Base-by-base conservation (phyloP, 768 basidiomycete species). In the Auriscalpium orientale region DNA sequence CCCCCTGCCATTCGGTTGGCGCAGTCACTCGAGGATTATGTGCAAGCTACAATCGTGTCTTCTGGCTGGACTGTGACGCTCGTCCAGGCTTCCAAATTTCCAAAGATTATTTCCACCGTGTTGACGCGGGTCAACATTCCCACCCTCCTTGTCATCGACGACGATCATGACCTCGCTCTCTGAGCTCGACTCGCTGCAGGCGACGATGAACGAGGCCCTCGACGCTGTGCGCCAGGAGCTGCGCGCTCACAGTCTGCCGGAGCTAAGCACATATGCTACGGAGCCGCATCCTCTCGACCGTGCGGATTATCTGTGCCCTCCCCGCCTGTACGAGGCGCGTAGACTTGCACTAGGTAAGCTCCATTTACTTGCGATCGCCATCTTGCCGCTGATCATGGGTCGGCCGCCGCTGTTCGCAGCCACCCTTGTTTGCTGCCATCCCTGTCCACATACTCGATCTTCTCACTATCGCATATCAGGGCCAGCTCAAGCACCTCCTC, bases 171-270 rank as follows among this genome's bases (percentile, higher is more conserved):
- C 28, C 28, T 28, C 22, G 22, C 33, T 53, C 18, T 20, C 28
- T 8, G 46, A 45, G 45, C 37, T 53, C n/a, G 47, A 46, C 45
- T 38, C 62, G 56, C 44, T 51, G 63, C 66, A n/a, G 62, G 62
- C 20, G 40, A 60, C 33, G 48, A 59, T 36, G 62, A 66, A 54
- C 59, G 59, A 6, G 61, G 62, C 54, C 35, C 53, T 37, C 46
- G 51, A 35, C 61, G 60, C 50, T 44, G 44, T 63, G 16, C 53
- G 53, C 28, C 45, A 46, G 10, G 53, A 54, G 53, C 34, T 54
- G 5, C 18, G 21, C 11, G 18, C 21, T n/a, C 28, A 54, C 46
- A 15, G 7, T 10, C 45, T 54, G 8, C 53, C 53, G 7, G 45
- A 46, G 20, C 28, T 54, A 12, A 47, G 34, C 4, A 54, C 36